Percentiles rank a stretch among this genome's conserved stretches.
These are phyloP conservation scores for Paratrimastix pyriformis DNA, from an alignment of 78 protist genomes.

Conservation along the genomic window DNA sequence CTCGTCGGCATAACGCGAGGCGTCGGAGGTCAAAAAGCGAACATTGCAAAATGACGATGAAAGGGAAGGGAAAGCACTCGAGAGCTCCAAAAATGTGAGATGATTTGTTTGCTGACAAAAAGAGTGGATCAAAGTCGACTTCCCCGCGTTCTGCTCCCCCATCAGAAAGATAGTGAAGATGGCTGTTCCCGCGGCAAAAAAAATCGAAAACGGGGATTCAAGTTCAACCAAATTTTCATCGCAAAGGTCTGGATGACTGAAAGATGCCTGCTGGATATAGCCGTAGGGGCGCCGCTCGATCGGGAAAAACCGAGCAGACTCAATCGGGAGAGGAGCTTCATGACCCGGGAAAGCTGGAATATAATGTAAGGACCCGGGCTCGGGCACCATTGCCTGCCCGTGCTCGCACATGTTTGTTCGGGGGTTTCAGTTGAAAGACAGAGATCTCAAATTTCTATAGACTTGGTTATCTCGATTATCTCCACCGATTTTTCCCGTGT, in stretches of 20 bases:
- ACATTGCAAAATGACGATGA: background rate
- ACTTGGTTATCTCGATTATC: no score
- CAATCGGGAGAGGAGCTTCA: no score
- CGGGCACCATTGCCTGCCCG: no score
- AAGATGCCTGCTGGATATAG: background rate
- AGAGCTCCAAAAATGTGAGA: background rate
- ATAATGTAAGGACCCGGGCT: no score
- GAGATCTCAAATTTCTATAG: no score
- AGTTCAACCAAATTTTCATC: conserved; percentile 10
- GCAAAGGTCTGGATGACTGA: background rate
- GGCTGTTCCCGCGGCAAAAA: background rate
- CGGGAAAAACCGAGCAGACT: background rate
- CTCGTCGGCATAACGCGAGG: background rate
- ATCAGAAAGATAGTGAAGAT: background rate
- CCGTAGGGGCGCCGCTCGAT: background rate
- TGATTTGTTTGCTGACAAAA: background rate
- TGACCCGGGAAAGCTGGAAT: no score
- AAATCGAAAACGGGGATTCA: background rate
- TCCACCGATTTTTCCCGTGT: no score
- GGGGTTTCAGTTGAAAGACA: no score
- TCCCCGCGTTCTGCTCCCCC: conserved; percentile 6
- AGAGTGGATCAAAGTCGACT: background rate
- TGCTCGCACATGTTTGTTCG: no score
- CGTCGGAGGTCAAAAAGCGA: background rate
- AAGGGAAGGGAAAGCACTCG: background rate